Base-by-base conservation (phyloP, 2,329 filamentous ascomycete genomes). In the Exserohilum turcica region DNA sequence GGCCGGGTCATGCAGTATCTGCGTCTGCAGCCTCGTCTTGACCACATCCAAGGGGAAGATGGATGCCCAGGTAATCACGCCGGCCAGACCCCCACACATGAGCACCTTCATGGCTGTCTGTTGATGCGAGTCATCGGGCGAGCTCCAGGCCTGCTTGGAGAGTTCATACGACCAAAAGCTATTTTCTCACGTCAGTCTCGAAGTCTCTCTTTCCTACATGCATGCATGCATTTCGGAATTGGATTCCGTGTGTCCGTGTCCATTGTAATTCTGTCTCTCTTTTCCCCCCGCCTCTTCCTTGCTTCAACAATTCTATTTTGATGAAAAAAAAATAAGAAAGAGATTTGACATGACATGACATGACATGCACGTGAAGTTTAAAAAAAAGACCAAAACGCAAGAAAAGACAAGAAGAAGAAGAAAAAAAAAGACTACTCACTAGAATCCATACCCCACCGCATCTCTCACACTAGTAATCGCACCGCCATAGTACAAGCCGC, bases 381-480 rank as follows among this genome's bases (percentile, higher is more conserved):
- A 24, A 24, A 24, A 24, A 7, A 24, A 24, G 4, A 24, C 7
- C 21, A 24, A 24, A 24, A 24, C 2, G 6, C 15, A 16, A 28
- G 8, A n/a, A 27, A 39, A 7, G 21, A 40, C 19, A n/a, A 39
- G 4, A n/a, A n/a, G 13, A 46, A 18, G 15, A 24, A 10, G 31
- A 5, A 10, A 32, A 7, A n/a, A 6, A 2, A 32, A 19, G 42
- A 38, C 36, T n/a, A 64, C 81, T 66, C 79, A 86, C 83, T 97
- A 97, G 74, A 97, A 97, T 0, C 92, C 93, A 76, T 97, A 97
- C n/a, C 93, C 93, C 49, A 97, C 84, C 52, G 88, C 88, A 75
- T 97, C 93, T 43, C 93, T 82, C 35, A 93, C 71, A 47, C 88
- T 90, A 0, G 93, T 97, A 13, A 97, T 85, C 0, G 78, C 80